Conservation (phyloP, 306 rosid genomes). For the Dalbergia oliveri region DNA sequence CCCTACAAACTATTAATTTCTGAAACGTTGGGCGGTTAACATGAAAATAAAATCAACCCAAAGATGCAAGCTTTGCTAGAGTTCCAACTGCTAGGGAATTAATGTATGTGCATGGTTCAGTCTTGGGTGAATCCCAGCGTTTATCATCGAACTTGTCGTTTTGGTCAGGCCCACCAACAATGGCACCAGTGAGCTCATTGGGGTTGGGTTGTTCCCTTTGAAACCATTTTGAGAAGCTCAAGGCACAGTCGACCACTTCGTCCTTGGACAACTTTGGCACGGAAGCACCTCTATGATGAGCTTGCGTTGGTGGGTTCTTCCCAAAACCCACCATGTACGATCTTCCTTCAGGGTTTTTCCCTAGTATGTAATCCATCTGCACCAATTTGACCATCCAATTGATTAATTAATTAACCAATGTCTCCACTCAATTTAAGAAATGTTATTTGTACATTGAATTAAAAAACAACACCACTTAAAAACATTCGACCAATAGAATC, state of each 20-base stretch:
- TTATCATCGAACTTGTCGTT: constrained; percentile 73
- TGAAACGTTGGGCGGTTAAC: no score
- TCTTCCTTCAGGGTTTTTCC: constrained; percentile 70
- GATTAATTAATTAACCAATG: no score
- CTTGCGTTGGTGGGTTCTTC: constrained; percentile 68
- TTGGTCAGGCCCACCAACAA: constrained; percentile 81
- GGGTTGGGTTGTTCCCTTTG: constrained; percentile 65
- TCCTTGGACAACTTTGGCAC: constrained; percentile 46
- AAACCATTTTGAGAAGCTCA: constrained; percentile 66
- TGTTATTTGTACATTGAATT: no score
- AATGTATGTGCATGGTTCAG: constrained; percentile 90
- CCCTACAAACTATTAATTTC: neutral
- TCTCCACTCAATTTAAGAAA: no score
- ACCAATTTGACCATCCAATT: no score
- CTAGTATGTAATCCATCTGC: constrained; percentile 84
- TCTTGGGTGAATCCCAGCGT: constrained; percentile 67
- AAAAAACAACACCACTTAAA: no score
- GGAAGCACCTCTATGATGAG: constrained; percentile 93
- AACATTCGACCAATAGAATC: no score
- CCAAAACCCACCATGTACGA: constrained; percentile 96
- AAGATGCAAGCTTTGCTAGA: constrained; percentile 74
- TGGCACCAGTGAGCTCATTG: constrained; percentile 90
- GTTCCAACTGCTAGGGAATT: constrained; percentile 83
- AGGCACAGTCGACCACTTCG: constrained; percentile 45
- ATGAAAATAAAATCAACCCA: neutral